Conservation (phyloP, 2,329 filamentous ascomycete genomes). For the Fusarium acutatum region DNA sequence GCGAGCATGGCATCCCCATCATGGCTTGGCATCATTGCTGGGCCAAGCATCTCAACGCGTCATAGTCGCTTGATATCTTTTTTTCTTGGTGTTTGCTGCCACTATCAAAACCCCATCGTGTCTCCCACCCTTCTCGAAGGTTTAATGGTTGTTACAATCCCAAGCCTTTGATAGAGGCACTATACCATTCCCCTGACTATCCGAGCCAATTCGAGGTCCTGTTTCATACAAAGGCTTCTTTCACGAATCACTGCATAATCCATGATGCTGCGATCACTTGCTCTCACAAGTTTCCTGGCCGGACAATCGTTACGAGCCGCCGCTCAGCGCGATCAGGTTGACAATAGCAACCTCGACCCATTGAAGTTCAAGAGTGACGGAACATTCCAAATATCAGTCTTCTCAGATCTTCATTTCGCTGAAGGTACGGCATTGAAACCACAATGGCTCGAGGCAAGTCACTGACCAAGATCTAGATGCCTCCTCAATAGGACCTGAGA, state of each 20-base stretch:
- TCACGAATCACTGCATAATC: background rate
- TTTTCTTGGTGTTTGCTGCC: background rate
- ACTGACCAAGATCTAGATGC: slow-evolving; percentile 10
- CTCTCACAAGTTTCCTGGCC: slow-evolving; percentile 1
- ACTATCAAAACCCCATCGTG: background rate
- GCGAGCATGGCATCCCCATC: background rate
- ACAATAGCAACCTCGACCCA: slow-evolving; percentile 22
- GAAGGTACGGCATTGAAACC: background rate
- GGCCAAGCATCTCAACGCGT: slow-evolving; percentile 18
- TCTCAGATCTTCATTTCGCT: slow-evolving; percentile 32
- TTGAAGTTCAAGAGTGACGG: slow-evolving; percentile 22
- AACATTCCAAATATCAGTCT: slow-evolving; percentile 27
- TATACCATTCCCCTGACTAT: background rate
- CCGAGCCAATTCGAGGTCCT: background rate
- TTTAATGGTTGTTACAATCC: background rate
- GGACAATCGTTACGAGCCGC: background rate
- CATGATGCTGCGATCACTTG: slow-evolving; percentile 11
- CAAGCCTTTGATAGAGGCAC: background rate
- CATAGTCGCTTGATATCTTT: background rate
- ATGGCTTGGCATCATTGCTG: background rate
- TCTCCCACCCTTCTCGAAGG: background rate
- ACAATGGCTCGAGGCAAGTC: fast-evolving
- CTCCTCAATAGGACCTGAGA: slow-evolving; percentile 43
- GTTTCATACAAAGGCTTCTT: background rate
- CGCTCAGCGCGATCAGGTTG: background rate